A percentile compares a stretch with the other conserved stretches of the same genome.
Conservation (phyloP, 2,329 filamentous ascomycete species). For the Neonectria neomacrospora region DNA sequence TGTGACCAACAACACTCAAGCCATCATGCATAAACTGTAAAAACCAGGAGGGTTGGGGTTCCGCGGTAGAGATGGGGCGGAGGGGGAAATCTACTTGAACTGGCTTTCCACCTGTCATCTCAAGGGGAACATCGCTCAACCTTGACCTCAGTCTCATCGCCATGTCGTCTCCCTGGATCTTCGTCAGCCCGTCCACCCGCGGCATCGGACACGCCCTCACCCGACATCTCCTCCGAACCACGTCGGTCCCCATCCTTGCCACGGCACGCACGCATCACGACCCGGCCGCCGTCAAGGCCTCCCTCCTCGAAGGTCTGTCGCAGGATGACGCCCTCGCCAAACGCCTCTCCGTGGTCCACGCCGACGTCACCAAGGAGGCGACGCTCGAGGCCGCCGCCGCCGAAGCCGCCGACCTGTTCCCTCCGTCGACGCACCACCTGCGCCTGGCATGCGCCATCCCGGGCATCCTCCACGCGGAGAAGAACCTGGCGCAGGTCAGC, state of each 20-base stretch:
- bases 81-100: not conserved
- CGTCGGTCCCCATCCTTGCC: conserved; percentile 60
- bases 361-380: conserved; percentile 68
- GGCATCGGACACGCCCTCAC: conserved; percentile 62
- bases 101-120: not conserved
- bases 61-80: not conserved
- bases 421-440: conserved; percentile 64
- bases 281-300: conserved; percentile 49
- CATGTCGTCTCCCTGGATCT: conserved; percentile 67
- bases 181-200: conserved; percentile 59
- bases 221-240: conserved; percentile 59
- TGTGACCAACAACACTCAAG: not conserved
- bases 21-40: not conserved
- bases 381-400: conserved; percentile 68
- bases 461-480: conserved; percentile 79
- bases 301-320: conserved; percentile 47
- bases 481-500: conserved; percentile 73
- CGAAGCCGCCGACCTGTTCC: conserved; percentile 64
- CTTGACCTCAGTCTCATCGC: not conserved
- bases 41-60: not conserved
- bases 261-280: conserved; percentile 53
- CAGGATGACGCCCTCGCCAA: conserved; percentile 37
- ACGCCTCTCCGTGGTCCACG: conserved; percentile 53
- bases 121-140: not conserved
- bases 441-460: conserved; percentile 77